These are phyloP conservation scores for Trichosanthes cucumerina DNA, from an alignment of 306 rosid genomes.

Conservation along the genomic window DNA sequence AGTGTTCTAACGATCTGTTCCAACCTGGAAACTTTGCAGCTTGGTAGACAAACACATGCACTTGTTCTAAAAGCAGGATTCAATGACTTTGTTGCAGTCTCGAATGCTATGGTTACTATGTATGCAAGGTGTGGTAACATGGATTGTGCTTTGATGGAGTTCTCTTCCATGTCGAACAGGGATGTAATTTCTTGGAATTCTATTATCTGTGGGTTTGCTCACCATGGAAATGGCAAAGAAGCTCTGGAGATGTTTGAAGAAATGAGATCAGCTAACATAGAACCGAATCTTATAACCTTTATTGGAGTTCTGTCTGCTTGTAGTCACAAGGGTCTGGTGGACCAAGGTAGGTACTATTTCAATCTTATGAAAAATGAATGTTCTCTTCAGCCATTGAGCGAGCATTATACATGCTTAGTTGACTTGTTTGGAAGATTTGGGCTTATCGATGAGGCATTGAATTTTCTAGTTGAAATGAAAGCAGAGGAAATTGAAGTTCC, in stretches of 20 bases:
- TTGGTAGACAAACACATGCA: slow-evolving; percentile 38
- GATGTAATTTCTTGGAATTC: slow-evolving; percentile 48
- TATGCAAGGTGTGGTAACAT: slow-evolving; percentile 47
- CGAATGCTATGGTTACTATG: slow-evolving; percentile 45
- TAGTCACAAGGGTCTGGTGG: slow-evolving; percentile 40
- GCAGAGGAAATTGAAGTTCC: slow-evolving; percentile 32
- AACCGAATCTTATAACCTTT: slow-evolving; percentile 39
- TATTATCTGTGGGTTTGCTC: slow-evolving; percentile 38
- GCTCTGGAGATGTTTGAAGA: slow-evolving; percentile 35
- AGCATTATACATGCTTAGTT: slow-evolving; percentile 43
- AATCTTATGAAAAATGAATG: slow-evolving; percentile 25
- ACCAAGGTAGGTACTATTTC: slow-evolving; percentile 27
- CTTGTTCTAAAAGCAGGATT: slow-evolving; percentile 27
- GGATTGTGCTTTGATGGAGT: slow-evolving; percentile 35
- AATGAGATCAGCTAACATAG: slow-evolving; percentile 25
- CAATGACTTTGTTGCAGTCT: slow-evolving; percentile 23
- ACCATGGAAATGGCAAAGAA: slow-evolving; percentile 32
- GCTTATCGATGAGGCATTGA: slow-evolving; percentile 36
- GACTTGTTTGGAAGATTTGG: slow-evolving; percentile 47
- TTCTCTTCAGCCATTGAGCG: slow-evolving; percentile 27
- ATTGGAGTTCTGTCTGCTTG: slow-evolving; percentile 46
- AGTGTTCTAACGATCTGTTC: slow-evolving; percentile 42
- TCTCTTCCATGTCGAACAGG: slow-evolving; percentile 26
- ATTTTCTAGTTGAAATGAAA: slow-evolving; percentile 24
- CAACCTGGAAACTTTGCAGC: slow-evolving; percentile 26